Evolutionary conservation across 495 filamentous ascomycete species (phyloP).

Genomic region (Aspergillus diversus): DNA sequence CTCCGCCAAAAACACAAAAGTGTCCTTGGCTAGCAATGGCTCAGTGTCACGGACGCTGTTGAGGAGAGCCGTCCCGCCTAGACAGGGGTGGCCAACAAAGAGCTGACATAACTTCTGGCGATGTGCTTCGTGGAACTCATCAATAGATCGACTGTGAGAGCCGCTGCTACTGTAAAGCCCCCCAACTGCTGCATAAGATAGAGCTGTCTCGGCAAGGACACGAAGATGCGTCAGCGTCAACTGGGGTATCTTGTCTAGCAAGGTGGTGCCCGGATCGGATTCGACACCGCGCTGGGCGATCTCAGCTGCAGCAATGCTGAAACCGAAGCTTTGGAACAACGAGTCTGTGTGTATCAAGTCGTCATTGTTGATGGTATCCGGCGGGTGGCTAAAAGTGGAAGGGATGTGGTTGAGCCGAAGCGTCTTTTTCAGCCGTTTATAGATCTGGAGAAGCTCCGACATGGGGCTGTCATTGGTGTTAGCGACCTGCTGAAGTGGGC

Average conservation of each 20-base stretch:
- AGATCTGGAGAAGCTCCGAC: slow-evolving; percentile 78
- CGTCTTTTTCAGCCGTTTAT: slow-evolving; percentile 78
- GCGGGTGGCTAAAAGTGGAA: slow-evolving; percentile 49
- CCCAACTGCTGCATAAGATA: slow-evolving; percentile 81
- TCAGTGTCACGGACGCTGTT: slow-evolving; percentile 55
- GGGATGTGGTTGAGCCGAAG: slow-evolving; percentile 70
- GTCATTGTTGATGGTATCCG: slow-evolving; percentile 43
- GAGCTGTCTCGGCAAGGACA: slow-evolving; percentile 84
- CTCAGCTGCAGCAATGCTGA: slow-evolving; percentile 87
- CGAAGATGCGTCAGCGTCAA: slow-evolving; percentile 85
- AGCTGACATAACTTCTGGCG: slow-evolving; percentile 77
- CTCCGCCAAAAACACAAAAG: slow-evolving; percentile 85
- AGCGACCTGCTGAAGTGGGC: slow-evolving; percentile 38
- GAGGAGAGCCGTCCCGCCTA: slow-evolving; percentile 39
- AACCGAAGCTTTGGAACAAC: slow-evolving; percentile 75
- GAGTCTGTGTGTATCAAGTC: slow-evolving; percentile 67
- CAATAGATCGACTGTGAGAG: slow-evolving; percentile 59
- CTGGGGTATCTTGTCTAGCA: slow-evolving; percentile 84
- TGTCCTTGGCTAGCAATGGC: slow-evolving; percentile 75
- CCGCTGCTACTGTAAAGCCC: slow-evolving; percentile 58
- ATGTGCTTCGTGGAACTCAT: slow-evolving; percentile 71
- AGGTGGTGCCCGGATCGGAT: slow-evolving; percentile 70
- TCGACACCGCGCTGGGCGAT: slow-evolving; percentile 89
- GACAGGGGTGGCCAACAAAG: slow-evolving; percentile 62
- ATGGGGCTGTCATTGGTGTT: slow-evolving; percentile 49